A percentile compares a stretch with the other conserved stretches of the same genome.
Evolutionary conservation across 1,284 basidiomycete genomes (phyloP).

Genomic region (Cryptococcus sp.): DNA sequence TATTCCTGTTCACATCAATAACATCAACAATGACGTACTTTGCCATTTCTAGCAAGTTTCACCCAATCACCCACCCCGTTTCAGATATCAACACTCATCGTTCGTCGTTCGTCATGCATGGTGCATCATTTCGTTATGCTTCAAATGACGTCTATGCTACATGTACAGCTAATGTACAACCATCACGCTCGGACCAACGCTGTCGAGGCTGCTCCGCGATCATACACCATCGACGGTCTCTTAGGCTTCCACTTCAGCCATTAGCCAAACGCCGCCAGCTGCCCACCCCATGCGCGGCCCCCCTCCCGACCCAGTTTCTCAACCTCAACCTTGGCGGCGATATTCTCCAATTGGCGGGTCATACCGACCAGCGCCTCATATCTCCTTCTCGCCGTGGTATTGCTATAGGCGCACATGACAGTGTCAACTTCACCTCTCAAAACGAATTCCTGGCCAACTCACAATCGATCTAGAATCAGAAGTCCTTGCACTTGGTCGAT

Average conservation of each 20-base stretch:
- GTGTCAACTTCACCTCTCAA: no score
- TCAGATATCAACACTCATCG: no score
- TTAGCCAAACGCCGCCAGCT: conserved; percentile 18
- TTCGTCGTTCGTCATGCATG: no score
- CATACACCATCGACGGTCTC: neutral
- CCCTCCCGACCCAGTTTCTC: conserved; percentile 36
- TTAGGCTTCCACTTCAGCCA: neutral
- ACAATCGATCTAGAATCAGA: conserved; percentile 86
- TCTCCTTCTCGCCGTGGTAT: conserved; percentile 77
- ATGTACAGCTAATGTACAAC: neutral
- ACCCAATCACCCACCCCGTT: no score
- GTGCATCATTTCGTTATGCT: no score
- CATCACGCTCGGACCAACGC: neutral
- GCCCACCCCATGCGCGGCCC: conserved; percentile 13
- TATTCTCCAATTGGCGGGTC: conserved; percentile 64
- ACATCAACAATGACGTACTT: conserved; percentile 2
- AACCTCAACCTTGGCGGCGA: conserved; percentile 28
- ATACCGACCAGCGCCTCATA: conserved; percentile 80
- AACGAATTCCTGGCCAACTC: conserved; percentile 37
- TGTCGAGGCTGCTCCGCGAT: neutral
- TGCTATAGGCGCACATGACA: conserved; percentile 55
- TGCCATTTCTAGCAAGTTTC: neutral
- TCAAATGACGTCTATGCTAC: neutral
- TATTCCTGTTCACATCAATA: no score
- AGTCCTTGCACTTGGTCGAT: conserved; percentile 95